Conservation (phyloP, 176 grass and related monocot species). For the Aegilops tauschii region DNA sequence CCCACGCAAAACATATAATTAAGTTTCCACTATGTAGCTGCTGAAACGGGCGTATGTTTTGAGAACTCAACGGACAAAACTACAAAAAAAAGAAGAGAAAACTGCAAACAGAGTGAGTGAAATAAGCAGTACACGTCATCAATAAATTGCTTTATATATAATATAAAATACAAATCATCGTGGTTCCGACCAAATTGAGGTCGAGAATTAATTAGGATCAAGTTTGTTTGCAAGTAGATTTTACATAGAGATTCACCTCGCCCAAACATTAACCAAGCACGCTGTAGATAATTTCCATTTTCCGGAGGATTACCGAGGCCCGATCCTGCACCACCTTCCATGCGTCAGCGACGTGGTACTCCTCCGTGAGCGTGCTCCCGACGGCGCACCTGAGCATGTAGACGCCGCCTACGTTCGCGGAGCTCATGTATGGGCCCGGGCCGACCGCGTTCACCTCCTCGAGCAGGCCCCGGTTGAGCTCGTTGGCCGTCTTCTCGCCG, state of each 20-base stretch:
- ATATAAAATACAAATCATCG: background rate
- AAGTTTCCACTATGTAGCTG: too few relatives aligned
- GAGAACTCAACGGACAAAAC: too few relatives aligned
- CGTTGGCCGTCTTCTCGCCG: slow-evolving; percentile 33
- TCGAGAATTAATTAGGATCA: background rate
- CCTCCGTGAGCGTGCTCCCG: slow-evolving; percentile 64
- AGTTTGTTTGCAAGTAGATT: background rate
- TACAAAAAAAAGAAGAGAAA: too few relatives aligned
- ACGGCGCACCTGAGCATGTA: slow-evolving; percentile 65
- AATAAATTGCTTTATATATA: background rate
- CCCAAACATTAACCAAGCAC: background rate
- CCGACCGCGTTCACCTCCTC: slow-evolving; percentile 42
- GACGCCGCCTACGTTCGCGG: slow-evolving; percentile 44
- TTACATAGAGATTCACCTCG: background rate
- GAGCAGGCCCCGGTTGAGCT: slow-evolving; percentile 53
- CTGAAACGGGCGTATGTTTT: too few relatives aligned
- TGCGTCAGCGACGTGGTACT: slow-evolving; percentile 45
- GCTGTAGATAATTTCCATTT: slow-evolving; percentile 7
- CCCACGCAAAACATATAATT: background rate
- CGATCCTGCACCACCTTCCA: slow-evolving; percentile 56
- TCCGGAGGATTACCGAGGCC: slow-evolving; percentile 39
- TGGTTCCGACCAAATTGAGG: background rate
- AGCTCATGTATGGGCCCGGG: slow-evolving; percentile 60
- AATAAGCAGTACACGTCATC: background rate
- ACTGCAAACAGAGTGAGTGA: too few relatives aligned